Base-by-base conservation (phyloP, 2,329 filamentous ascomycete species). In the Fusarium acutatum region DNA sequence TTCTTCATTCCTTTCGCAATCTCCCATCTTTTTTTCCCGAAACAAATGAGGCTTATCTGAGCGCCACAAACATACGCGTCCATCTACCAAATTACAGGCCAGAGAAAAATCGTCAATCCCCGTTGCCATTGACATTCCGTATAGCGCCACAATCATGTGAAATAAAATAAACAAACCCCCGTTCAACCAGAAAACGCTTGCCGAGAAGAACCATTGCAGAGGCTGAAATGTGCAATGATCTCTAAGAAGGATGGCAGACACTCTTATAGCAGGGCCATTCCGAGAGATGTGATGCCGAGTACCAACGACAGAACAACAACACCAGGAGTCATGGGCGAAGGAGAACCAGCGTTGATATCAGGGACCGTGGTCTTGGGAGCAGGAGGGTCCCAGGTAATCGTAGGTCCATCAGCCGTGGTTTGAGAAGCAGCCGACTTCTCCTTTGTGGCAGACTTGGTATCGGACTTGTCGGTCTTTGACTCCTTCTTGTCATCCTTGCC, bases 231-330 rank as follows among this genome's bases (percentile, higher is more conserved):
- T 54, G 44, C n/a, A 38, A 63, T 40, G 35, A 18, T 30, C 30
- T 60, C 50, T 30, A 22, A 28, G 8, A 22, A 37, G 17, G 37
- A 24, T 37, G 24, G 30, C n/a, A 14, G 18, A 8, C 26, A 8
- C 18, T n/a, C 40, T 49, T 47, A 72, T 59, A 72, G 59, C 17
- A 72, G 60, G 35, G 70, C 69, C 72, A 79, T 77, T 30, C 75
- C 77, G 18, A 78, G 62, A 15, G 68, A 72, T 30, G 78, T 71
- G 35, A 79, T 41, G 24, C 77, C 73, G 35, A 80, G 60, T 6
- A 77, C 75, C 26, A 80, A 40, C 17, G 71, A 74, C 38, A 79
- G 46, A 22, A 75, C 67, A n/a, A 76, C 37, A 46, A 75, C 71
- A 18, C 76, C 69, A 17, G 76, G 69, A 52, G 75, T 68, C 58